Evolutionary conservation across 106 monocot species (phyloP).

Genomic region (Acorus gramineus): DNA sequence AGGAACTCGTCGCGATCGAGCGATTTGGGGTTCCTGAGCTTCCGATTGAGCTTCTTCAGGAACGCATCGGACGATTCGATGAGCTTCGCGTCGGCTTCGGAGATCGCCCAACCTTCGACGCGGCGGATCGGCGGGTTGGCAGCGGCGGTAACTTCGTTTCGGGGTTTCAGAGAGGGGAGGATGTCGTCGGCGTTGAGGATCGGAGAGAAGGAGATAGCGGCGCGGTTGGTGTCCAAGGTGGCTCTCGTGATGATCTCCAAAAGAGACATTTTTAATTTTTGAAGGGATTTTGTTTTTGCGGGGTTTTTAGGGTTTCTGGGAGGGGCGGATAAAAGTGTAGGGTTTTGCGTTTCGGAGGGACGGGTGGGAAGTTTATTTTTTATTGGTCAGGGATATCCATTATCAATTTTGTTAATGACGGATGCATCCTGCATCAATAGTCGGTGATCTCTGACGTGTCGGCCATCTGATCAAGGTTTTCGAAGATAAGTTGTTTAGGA

Average conservation of each 20-base stretch:
- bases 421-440: no score
- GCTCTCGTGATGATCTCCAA: conserved; percentile 42
- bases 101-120: conserved; percentile 30
- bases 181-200: conserved; percentile 36
- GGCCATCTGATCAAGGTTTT: no score
- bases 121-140: conserved; percentile 15
- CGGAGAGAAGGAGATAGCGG: conserved; percentile 25
- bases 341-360: no score
- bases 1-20: conserved; percentile 15
- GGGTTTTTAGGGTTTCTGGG: no score
- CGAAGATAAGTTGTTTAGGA: no score
- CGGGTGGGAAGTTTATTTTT: no score
- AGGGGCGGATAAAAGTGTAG: no score
- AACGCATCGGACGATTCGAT: conserved; percentile 11
- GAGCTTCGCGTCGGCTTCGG: conserved; percentile 17
- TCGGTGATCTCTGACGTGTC: no score
- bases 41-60: conserved; percentile 16
- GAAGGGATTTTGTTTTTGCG: no score
- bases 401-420: no score
- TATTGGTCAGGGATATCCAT: no score
- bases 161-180: conserved; percentile 18
- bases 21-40: conserved; percentile 21
- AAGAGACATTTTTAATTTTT: conserved; percentile 29
- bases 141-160: conserved; percentile 1
- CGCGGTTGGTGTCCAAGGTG: conserved; percentile 15